Evolutionary conservation across 2,329 filamentous ascomycete genomes (phyloP).

Genomic region (Pseudogymnoascus destructans): DNA sequence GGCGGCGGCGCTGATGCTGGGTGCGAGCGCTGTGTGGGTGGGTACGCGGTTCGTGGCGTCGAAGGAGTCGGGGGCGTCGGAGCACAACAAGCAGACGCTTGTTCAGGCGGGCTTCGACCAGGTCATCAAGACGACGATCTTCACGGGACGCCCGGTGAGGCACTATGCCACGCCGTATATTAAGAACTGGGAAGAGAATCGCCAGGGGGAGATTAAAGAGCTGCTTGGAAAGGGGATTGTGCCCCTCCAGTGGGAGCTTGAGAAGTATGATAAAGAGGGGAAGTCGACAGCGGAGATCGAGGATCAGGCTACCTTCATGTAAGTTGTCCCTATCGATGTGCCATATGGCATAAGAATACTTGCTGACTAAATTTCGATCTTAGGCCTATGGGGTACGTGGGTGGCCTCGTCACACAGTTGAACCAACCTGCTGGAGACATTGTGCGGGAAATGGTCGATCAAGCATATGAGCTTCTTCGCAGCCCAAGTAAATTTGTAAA

Average conservation of each 20-base stretch:
- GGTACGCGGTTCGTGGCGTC: constrained; percentile 90
- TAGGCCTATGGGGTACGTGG: constrained; percentile 87
- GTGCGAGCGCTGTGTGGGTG: constrained; percentile 87
- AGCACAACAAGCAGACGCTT: constrained; percentile 83
- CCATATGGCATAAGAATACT: constrained; percentile 51
- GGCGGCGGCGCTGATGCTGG: constrained; percentile 83
- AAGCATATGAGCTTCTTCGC: constrained; percentile 36
- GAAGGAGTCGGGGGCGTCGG: constrained; percentile 86
- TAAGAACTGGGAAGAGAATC: constrained; percentile 84
- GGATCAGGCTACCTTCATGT: constrained; percentile 7
- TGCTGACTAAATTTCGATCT: constrained; percentile 72
- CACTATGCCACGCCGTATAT: constrained; percentile 89
- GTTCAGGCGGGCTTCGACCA: constrained; percentile 74
- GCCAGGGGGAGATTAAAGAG: constrained; percentile 73
- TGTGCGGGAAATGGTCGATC: constrained; percentile 77
- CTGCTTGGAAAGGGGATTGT: constrained; percentile 74
- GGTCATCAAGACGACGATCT: constrained; percentile 89
- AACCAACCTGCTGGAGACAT: constrained; percentile 69
- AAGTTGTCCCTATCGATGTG: background rate
- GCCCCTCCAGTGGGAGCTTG: constrained; percentile 80
- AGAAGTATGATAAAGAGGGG: constrained; percentile 55
- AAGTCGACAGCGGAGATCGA: constrained; percentile 17
- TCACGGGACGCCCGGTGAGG: constrained; percentile 79
- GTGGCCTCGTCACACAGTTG: constrained; percentile 78
- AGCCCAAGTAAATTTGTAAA: background rate